Evolutionary conservation across 352 stramenopile genomes (phyloP), one percentile per base, ranked within the genome.

Genomic region (Detonula confervacea): DNA sequence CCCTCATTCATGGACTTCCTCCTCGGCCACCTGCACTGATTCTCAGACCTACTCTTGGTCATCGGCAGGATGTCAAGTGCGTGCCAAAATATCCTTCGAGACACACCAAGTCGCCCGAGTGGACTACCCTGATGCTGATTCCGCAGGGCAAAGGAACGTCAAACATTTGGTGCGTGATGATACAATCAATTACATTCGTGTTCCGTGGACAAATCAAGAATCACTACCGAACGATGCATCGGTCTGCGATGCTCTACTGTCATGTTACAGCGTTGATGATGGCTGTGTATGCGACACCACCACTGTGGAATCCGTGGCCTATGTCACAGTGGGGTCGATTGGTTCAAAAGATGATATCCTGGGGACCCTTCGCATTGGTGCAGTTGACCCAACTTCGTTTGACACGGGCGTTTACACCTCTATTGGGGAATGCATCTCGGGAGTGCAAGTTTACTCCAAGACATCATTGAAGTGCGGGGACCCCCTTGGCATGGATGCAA

Each of bases 271-370:
- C 2, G 24, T 47, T n/a, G 52, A 62, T 56, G 59, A 51, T 20
- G 46, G 57, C n/a, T 80, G 72, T 30, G n/a, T 75, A 0, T 80
- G 72, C 62, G 39, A 68, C 16, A 60, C 73, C 35, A 62, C n/a
- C 33, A 66, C 73, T 4, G 3, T 54, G 8, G 33, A 56, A 25
- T 46, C 37, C 11, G 37, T 18, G 12, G 35, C 14, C 12, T 52
- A 27, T 52, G 11, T n/a, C n/a, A 52, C 44, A 14, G 44, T 52
- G 44, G 44, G 44, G n/a, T 52, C 44, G 44, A 52, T 52, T 52
- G 44, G 12, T 52, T 52, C 44, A 52, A 52, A 52, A 52, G 44
- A 52, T 11, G 8, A 52, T 52, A 52, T 52, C 44, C 44, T 52
- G 2, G 44, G 8, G n/a, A 52, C n/a, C 2, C 39, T 67, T 49